Base-by-base conservation (phyloP, 2,329 filamentous ascomycete species). In the Monosporascus sp. region DNA sequence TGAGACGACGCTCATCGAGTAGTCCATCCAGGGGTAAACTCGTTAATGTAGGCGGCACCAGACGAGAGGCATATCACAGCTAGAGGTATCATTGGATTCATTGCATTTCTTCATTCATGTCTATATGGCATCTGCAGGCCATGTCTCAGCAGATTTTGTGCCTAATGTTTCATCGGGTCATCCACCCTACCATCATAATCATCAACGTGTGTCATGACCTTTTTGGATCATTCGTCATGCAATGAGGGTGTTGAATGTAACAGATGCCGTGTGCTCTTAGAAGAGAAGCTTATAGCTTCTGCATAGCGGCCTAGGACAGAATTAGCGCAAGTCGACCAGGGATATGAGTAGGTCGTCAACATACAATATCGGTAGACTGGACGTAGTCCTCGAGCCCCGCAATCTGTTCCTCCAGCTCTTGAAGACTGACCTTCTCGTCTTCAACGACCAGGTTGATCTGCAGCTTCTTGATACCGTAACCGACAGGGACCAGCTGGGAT, bases 401-500 rank as follows among this genome's bases (percentile, higher is more conserved):
- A 35, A 35, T 35, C 11, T 35, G 3, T 35, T 35, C 31, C 5
- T 35, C 31, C 31, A 35, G 31, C 11, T 35, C 31, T 35, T 35
- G 31, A 14, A 35, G 73, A 63, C 89, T 92, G 70, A 99, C 75
- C 84, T 97, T 97, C 63, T 97, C 93, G 72, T 99, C 94, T 82
- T 97, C 94, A 61, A 97, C 80, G 66, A 97, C 91, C 65, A 97
- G 77, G 87, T 90, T 97, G 81, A 99, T 96, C 84, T 97, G 93
- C 60, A 99, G 86, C 85, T 97, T 97, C 83, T 89, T 94, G 82
- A 99, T 95, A 82, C 94, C 94, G 82, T 90, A 99, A 69, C 92
- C 93, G 67, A 99, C 87, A 62, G 92, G 74, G 50, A 96, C 87
- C 61, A 96, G 80, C 82, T 94, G 89, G 73, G 89, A 92, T 61